These are phyloP conservation scores for Sabuloglossum arenarium DNA, from an alignment of 495 filamentous ascomycete genomes.

Conservation along the genomic window DNA sequence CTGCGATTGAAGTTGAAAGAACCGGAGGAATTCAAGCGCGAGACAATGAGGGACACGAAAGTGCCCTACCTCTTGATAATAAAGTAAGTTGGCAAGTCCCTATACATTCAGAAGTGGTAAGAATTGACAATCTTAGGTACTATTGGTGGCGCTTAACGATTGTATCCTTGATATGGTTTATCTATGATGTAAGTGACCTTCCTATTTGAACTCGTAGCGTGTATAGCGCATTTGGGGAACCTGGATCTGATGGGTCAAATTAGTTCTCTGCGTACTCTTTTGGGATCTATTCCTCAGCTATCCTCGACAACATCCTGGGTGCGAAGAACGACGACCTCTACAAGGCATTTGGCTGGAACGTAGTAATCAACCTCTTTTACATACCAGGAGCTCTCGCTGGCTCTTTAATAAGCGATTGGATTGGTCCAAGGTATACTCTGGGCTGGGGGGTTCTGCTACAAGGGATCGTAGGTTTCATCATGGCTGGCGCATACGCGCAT, in stretches of 20 bases:
- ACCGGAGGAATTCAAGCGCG: conserved; percentile 57
- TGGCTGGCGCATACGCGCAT: conserved; percentile 51
- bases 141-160: conserved; percentile 42
- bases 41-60: conserved; percentile 27
- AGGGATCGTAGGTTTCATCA: conserved; percentile 65
- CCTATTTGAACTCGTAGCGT: neutral
- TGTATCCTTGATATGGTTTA: conserved; percentile 74
- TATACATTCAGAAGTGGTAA: neutral
- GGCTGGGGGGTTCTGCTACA: conserved; percentile 45
- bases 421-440: conserved; percentile 56
- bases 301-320: conserved; percentile 44
- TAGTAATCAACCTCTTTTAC: conserved; percentile 68
- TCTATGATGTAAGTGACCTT: conserved; percentile 44
- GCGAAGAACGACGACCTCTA: conserved; percentile 32
- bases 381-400: conserved; percentile 62
- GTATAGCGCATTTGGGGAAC: neutral
- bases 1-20: conserved; percentile 59
- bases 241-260: neutral
- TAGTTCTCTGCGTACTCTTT: conserved; percentile 61
- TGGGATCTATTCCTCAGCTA: conserved; percentile 52
- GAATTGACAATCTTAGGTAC: conserved; percentile 16
- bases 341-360: conserved; percentile 68
- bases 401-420: conserved; percentile 48
- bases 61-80: conserved; percentile 29
- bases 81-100: conserved; percentile 17